A percentile compares a stretch with the other conserved stretches of the same genome.
phyloP scores from a whole-genome alignment of 805 yeast species.

The Candida nitratophila region DNA sequence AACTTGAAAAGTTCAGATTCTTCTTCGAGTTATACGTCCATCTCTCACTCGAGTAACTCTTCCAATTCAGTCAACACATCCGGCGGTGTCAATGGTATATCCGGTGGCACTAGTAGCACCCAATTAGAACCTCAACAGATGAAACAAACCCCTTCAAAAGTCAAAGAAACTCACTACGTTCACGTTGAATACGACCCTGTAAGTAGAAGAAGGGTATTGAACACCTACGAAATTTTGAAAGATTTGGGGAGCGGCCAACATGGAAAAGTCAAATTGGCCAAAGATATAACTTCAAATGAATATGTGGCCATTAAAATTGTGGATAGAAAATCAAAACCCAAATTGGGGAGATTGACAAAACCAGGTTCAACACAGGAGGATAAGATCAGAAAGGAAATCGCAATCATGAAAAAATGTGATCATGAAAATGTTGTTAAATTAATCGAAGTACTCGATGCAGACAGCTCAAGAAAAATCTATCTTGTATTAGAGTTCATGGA shows the following conservation, averaged over 20 bases:
- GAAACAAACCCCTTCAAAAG: slow-evolving; percentile 26
- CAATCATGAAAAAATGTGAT: slow-evolving; percentile 84
- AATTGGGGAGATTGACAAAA: slow-evolving; percentile 34
- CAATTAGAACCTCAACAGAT: neutral
- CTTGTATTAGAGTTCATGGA: slow-evolving; percentile 85
- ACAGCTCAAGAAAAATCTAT: slow-evolving; percentile 75
- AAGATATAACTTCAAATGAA: slow-evolving; percentile 54
- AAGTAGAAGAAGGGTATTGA: slow-evolving; percentile 70
- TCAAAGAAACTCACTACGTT: slow-evolving; percentile 78
- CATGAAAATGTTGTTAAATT: slow-evolving; percentile 91
- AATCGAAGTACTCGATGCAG: slow-evolving; percentile 83
- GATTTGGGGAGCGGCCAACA: slow-evolving; percentile 97
- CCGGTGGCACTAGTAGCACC: neutral
- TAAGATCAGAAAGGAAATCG: slow-evolving; percentile 78
- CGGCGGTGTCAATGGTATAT: neutral
- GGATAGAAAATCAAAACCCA: slow-evolving; percentile 60
- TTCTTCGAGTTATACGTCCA: slow-evolving; percentile 2
- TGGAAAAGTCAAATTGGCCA: slow-evolving; percentile 94
- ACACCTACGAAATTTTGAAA: slow-evolving; percentile 79
- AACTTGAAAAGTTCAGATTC: neutral
- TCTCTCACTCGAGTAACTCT: neutral
- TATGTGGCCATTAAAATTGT: slow-evolving; percentile 92
- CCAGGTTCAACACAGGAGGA: slow-evolving; percentile 45
- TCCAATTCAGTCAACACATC: neutral
- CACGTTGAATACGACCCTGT: slow-evolving; percentile 85